Base-by-base conservation (phyloP, 1,284 basidiomycete genomes). In the Ceraceosorus guamensis region DNA sequence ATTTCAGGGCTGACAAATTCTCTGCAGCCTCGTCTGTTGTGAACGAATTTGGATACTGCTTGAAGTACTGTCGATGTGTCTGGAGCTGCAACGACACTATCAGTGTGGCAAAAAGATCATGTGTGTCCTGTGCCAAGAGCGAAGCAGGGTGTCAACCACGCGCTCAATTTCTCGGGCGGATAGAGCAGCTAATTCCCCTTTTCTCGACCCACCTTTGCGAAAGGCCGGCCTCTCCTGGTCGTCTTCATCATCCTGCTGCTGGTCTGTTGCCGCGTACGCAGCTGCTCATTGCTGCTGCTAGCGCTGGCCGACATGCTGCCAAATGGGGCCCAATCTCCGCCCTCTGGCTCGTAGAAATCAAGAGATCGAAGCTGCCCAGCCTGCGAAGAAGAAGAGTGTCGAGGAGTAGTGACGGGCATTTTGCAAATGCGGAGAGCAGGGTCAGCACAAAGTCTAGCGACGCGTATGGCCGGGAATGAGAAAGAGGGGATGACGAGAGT, bases 31-130 rank as follows among this genome's bases (percentile, higher is more conserved):
- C 92, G 76, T 98, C 93, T 14, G 92, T 95, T 56, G 90, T 87
- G 78, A 99, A 99, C 2, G 89, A 91, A 79, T 96, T 91, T 37
- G 86, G 84, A 77, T 92, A 97, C 35, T 86, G 87, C 66, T 90
- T 87, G 83, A 98, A 97, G 80, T 93, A 95, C 70, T 92, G 91
- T 64, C 92, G 88, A 78, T 96, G 91, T 18, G 85, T 85, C 34
- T 83, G 83, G 45, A 99, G 83, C 68, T 91, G 84, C 50, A 98
- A 84, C 37, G 92, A 96, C 50, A 96, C 91, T 73, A 98, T 82
- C 72, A 98, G 83, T 11, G 95, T 98, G 43, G 93, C 91, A 72
- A 96, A 98, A 35, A 99, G 85, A 79, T 98, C 95, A 67, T 97
- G 87, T 24, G 91, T 95, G 78, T 99, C 95, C 91, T 96, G 71